Conservation (phyloP, 331 rosid genomes). For the Stylosanthes scabra region DNA sequence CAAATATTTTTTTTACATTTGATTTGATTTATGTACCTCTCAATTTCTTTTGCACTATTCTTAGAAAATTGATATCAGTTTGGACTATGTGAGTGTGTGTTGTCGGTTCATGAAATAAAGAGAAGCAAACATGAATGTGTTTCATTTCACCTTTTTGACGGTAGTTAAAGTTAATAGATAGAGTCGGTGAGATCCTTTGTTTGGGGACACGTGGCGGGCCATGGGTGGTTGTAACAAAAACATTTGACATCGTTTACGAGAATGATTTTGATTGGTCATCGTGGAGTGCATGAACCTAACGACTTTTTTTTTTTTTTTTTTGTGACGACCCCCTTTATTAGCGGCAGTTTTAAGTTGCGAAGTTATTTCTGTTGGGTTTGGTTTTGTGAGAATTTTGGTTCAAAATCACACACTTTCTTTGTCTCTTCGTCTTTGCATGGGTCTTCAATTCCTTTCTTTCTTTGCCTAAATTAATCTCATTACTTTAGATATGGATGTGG, state of each 20-base stretch:
- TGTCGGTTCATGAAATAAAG: slow-evolving; percentile 22
- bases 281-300: slow-evolving; percentile 33
- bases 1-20: not conserved
- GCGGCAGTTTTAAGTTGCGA: slow-evolving; percentile 32
- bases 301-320: not conserved
- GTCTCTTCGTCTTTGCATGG: not conserved
- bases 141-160: slow-evolving; percentile 23
- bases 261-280: slow-evolving; percentile 21
- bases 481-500: slow-evolving; percentile 8
- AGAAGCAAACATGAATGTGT: slow-evolving; percentile 8
- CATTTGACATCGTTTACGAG: slow-evolving; percentile 15
- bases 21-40: slow-evolving; percentile 10
- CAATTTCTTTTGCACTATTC: not conserved
- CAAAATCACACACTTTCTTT: not conserved
- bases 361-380: slow-evolving; percentile 6
- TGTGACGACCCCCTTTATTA: slow-evolving; percentile 20
- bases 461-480: not conserved
- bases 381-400: slow-evolving; percentile 22
- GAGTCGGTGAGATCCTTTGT: slow-evolving; percentile 26
- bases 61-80: not conserved
- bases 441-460: not conserved
- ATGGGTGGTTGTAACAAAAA: not conserved
- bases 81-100: not conserved
- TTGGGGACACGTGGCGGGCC: not conserved
- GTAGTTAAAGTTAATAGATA: not conserved